phyloP scores from a whole-genome alignment of 2,329 filamentous ascomycete species.

The Fusarium haematococcum region DNA sequence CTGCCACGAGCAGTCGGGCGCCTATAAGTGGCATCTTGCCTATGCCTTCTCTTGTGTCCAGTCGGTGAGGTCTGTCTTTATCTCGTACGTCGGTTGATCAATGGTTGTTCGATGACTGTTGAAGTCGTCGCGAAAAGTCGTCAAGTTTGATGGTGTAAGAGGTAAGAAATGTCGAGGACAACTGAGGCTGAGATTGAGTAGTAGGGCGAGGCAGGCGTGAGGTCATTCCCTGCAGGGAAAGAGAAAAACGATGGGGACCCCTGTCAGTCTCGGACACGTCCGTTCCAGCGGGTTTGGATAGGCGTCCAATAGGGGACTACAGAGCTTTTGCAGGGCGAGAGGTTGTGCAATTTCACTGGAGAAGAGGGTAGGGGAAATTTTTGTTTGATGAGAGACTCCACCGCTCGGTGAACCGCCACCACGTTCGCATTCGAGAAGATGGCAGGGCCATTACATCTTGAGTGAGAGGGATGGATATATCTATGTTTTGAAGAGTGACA shows the following conservation, averaged over 20 bases:
- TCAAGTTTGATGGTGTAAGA: constrained; percentile 7
- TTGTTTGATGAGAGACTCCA: constrained; percentile 23
- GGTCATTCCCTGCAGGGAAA: constrained; percentile 32
- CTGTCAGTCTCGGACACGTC: constrained; percentile 15
- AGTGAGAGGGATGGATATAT: neutral
- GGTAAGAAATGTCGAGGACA: neutral
- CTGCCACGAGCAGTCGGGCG: constrained; percentile 46
- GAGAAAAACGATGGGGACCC: constrained; percentile 16
- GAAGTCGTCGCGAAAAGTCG: neutral
- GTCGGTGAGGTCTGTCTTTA: neutral
- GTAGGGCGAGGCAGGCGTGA: constrained; percentile 19
- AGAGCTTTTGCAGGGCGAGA: neutral
- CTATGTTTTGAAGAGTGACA: neutral
- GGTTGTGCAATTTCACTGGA: constrained; percentile 26
- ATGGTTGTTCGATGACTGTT: neutral
- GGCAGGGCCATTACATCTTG: constrained; percentile 1
- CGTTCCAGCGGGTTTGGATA: neutral
- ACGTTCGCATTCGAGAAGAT: neutral
- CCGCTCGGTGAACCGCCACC: constrained; percentile 14
- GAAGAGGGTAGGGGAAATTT: neutral
- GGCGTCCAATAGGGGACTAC: neutral
- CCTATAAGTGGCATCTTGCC: constrained; percentile 41
- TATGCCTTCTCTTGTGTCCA: neutral
- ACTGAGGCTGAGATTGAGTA: constrained; percentile 4
- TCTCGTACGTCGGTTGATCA: neutral